Conservation (phyloP, 371 early-diverging fungal species). For the Haplosporangium sp. region DNA sequence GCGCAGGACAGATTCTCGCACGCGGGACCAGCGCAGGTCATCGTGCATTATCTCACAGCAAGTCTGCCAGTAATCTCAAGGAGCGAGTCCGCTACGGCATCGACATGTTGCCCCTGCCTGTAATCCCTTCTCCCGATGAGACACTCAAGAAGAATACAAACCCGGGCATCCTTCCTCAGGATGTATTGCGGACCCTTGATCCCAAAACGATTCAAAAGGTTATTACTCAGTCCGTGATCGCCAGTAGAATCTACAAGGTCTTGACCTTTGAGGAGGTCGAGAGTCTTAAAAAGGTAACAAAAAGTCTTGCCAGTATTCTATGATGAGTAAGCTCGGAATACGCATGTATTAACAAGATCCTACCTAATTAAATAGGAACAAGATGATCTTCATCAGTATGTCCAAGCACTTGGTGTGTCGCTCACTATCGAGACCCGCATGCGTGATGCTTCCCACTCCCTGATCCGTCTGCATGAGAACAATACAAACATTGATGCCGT, state of each 20-base stretch:
- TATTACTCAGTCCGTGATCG: slow-evolving; percentile 44
- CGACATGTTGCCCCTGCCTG: slow-evolving; percentile 45
- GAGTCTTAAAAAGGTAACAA: slow-evolving; percentile 38
- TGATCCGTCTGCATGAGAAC: slow-evolving; percentile 45
- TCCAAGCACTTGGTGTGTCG: slow-evolving; percentile 21
- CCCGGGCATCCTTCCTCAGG: slow-evolving; percentile 46
- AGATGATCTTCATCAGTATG: slow-evolving; percentile 35
- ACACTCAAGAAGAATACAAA: slow-evolving; percentile 22
- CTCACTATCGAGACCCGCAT: slow-evolving; percentile 43
- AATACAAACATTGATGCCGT: slow-evolving; percentile 41
- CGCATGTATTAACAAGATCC: no score
- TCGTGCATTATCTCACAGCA: background rate
- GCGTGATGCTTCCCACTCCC: slow-evolving; percentile 46
- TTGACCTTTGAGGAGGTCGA: slow-evolving; percentile 36
- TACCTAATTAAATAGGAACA: slow-evolving; percentile 24
- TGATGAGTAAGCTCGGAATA: no score
- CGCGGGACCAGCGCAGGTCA: slow-evolving; percentile 4
- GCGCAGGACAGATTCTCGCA: slow-evolving; percentile 5
- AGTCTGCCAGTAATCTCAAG: slow-evolving; percentile 10
- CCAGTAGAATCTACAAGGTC: slow-evolving; percentile 49
- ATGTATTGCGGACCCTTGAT: slow-evolving; percentile 41
- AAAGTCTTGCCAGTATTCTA: background rate
- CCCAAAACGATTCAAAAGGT: slow-evolving; percentile 37
- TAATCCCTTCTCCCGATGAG: slow-evolving; percentile 50
- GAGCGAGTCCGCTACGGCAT: slow-evolving; percentile 36